Conservation (phyloP, 352 stramenopile genomes). For the Phytophthora multivora region DNA sequence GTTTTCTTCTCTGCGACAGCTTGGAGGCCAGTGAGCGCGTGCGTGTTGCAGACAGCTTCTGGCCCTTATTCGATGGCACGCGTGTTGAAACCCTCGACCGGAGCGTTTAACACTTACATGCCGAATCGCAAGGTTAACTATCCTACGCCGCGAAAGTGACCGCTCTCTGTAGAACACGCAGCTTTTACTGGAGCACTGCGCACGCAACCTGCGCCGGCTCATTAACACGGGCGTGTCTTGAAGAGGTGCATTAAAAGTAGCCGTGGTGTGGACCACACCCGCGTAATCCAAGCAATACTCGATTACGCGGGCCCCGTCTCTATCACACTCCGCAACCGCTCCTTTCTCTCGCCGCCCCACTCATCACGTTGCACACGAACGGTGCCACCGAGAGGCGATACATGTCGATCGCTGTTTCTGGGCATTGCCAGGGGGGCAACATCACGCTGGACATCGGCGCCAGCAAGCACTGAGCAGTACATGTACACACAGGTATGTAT, state of each 20-base stretch:
- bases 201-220: conserved; percentile 4
- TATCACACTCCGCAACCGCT: conserved; percentile 9
- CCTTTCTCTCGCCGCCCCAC: conserved; percentile 23
- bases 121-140: not conserved
- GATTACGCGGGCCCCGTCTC: conserved; percentile 5
- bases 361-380: conserved; percentile 19
- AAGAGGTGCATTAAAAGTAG: not conserved
- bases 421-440: not conserved
- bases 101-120: not conserved
- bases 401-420: not conserved
- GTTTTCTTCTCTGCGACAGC: not conserved
- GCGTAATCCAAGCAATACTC: conserved; percentile 7
- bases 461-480: not conserved
- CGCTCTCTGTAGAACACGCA: not conserved
- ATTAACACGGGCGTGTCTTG: not conserved
- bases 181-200: conserved; percentile 16
- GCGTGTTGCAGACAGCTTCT: conserved; percentile 10
- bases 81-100: not conserved
- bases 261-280: conserved; percentile 8
- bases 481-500: not conserved
- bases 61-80: not conserved
- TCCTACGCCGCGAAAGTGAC: too few relatives aligned
- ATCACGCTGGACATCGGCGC: not conserved
- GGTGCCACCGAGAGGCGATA: conserved; percentile 9
- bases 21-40: not conserved